Conservation (phyloP, 192 early-diverging fungal genomes). For the Podila epicladia region DNA sequence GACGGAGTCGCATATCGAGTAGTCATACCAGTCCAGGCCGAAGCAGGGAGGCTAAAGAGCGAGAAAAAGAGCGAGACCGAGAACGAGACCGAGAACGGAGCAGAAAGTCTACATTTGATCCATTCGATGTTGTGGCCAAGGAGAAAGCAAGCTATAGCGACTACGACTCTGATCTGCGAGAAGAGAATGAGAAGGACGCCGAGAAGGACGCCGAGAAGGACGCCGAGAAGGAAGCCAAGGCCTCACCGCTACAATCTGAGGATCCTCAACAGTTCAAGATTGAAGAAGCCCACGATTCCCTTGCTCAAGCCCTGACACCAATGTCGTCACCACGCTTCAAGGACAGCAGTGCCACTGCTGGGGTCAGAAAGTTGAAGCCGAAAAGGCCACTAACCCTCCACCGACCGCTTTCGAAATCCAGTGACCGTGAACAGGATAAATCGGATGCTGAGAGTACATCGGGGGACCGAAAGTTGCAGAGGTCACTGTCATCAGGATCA, state of each 20-base stretch:
- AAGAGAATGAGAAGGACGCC: not conserved
- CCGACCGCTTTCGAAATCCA: not conserved
- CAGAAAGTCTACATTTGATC: constrained; percentile 17
- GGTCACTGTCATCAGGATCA: constrained; percentile 9
- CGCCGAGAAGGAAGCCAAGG: not conserved
- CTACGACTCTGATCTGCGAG: constrained; percentile 16
- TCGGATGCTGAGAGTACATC: not conserved
- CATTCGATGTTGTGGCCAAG: constrained; percentile 4
- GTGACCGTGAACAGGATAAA: constrained; percentile 4
- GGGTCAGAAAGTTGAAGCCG: constrained; percentile 25
- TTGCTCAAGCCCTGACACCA: not conserved
- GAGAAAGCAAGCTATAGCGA: not conserved
- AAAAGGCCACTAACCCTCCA: constrained; percentile 22
- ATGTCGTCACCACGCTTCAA: not conserved
- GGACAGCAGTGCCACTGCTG: constrained; percentile 1
- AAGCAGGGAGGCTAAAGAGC: constrained; percentile 20
- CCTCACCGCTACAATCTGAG: too few relatives aligned
- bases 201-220: not conserved
- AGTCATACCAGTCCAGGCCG: constrained; percentile 19
- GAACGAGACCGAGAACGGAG: constrained; percentile 35
- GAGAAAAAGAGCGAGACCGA: constrained; percentile 36
- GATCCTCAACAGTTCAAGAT: not conserved
- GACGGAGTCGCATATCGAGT: not conserved
- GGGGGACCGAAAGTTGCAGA: not conserved
- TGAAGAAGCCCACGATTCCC: constrained; percentile 2